A percentile compares a stretch with the other conserved stretches of the same genome.
Evolutionary conservation across 2,329 filamentous ascomycete species (phyloP).

Genomic region (Fusarium setosum): DNA sequence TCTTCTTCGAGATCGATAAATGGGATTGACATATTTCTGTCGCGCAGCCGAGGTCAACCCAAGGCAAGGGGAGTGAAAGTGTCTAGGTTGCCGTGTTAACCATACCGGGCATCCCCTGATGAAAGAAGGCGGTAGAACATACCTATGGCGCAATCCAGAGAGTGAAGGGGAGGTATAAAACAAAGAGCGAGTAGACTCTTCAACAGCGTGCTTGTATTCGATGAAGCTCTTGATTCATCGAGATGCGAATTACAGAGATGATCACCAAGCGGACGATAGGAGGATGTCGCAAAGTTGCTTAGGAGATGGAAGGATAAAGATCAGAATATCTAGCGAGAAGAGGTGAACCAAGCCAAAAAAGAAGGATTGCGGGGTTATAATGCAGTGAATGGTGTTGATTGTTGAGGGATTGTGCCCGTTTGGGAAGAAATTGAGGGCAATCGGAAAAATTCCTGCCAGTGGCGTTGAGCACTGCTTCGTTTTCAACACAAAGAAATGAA

Average conservation of each 20-base stretch:
- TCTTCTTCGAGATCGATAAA: conserved; percentile 14
- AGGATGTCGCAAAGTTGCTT: background rate
- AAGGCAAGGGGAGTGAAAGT: background rate
- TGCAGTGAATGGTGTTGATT: background rate
- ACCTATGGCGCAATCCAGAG: background rate
- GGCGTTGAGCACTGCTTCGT: background rate
- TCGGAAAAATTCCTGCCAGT: background rate
- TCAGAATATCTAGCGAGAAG: background rate
- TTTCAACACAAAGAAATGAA: background rate
- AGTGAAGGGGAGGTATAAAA: background rate
- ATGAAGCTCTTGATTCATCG: background rate
- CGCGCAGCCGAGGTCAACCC: background rate
- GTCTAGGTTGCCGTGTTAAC: conserved; percentile 13
- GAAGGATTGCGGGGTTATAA: background rate
- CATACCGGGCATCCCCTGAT: background rate
- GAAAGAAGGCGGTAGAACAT: background rate
- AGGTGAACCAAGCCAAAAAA: background rate
- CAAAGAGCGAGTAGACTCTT: background rate
- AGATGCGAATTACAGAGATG: background rate
- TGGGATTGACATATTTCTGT: conserved; percentile 13
- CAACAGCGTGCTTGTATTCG: background rate
- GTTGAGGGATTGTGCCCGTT: background rate
- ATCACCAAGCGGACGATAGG: background rate
- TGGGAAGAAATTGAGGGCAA: background rate
- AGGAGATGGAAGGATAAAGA: background rate